Base-by-base conservation (phyloP, 2,329 filamentous ascomycete species). In the Ophiocordyceps australis region DNA sequence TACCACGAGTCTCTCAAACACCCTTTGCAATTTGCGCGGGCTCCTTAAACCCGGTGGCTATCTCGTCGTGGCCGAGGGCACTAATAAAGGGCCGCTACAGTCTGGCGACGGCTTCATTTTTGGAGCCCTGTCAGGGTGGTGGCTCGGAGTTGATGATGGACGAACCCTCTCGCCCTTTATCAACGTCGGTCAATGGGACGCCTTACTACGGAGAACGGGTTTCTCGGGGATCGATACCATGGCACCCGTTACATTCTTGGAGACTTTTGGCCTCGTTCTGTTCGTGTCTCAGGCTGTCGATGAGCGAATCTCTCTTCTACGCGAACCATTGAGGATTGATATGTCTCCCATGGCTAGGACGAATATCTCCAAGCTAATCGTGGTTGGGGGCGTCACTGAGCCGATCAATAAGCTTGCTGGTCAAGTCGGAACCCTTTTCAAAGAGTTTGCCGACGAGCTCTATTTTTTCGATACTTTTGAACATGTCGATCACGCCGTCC, bases 41-140 rank as follows among this genome's bases (percentile, higher is more conserved):
- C 34, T 61, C 0, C 36, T 61, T 1, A 53, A 48, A 14, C 52
- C 59, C 0, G 56, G 52, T 2, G 62, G 61, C 0, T 50, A 54
- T 20, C 38, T 67, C 1, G 20, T 65, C 2, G 23, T 62, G 0
- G 30, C 54, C 5, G 61, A 66, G 30, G 32, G 54, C 3, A 44
- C 39, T 1, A 22, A 6, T 3, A 11, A 12, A 9, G 13, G 6
- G 4, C 9, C 4, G 30, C 4, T 9, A 20, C 13, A 34, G 30
- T 2, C 11, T 9, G 20, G 21, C 9, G 2, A 5, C 9, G 18
- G 24, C 13, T 20, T 25, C 17, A 14, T 20, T 3, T 20, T 36
- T 16, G 27, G 37, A 1, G 23, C 32, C 8, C 28, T 51, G 3
- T 29, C 36, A 1, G 45, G 41, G 10, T 49, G 45, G 42, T 46